Conservation (phyloP, 1,139 yeast species). For the Martiniozyma asiatica region DNA sequence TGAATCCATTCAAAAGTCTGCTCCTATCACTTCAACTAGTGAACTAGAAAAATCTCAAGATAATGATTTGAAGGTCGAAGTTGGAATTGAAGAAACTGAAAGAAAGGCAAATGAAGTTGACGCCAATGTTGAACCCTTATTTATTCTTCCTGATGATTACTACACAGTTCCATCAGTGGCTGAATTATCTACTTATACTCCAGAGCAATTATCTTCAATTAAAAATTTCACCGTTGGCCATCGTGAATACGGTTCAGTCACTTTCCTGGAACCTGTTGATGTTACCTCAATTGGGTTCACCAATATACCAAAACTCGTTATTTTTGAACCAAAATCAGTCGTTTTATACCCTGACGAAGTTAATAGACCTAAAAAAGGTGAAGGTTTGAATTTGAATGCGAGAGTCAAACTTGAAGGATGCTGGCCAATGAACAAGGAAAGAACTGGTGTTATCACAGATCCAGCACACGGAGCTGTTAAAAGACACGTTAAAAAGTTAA, state of each 20-base stretch:
- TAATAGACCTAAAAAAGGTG: constrained; percentile 55
- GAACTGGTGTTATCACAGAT: constrained; percentile 65
- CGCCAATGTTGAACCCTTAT: background rate
- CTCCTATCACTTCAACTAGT: constrained; percentile 1
- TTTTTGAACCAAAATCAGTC: constrained; percentile 54
- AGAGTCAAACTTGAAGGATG: constrained; percentile 65
- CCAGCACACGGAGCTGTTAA: constrained; percentile 62
- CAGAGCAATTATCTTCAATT: constrained; percentile 56
- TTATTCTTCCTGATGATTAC: constrained; percentile 49
- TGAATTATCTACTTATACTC: constrained; percentile 45
- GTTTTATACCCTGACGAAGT: constrained; percentile 63
- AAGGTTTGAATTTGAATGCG: constrained; percentile 73
- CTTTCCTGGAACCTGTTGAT: constrained; percentile 75
- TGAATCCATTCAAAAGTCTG: background rate
- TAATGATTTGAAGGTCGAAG: background rate
- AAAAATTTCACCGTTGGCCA: constrained; percentile 67
- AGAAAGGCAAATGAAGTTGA: too few species aligned
- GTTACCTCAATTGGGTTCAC: constrained; percentile 53
- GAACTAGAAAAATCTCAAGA: too few species aligned
- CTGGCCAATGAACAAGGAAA: constrained; percentile 64
- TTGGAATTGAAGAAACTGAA: background rate
- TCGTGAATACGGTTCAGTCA: constrained; percentile 62
- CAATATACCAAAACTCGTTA: constrained; percentile 53
- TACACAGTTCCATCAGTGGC: constrained; percentile 75
- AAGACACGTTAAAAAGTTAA: constrained; percentile 58